A percentile compares a stretch with the other conserved stretches of the same genome.
These are phyloP conservation scores for Rhododendron molle DNA, from an alignment of 148 eudicot genomes.

Conservation along the genomic window DNA sequence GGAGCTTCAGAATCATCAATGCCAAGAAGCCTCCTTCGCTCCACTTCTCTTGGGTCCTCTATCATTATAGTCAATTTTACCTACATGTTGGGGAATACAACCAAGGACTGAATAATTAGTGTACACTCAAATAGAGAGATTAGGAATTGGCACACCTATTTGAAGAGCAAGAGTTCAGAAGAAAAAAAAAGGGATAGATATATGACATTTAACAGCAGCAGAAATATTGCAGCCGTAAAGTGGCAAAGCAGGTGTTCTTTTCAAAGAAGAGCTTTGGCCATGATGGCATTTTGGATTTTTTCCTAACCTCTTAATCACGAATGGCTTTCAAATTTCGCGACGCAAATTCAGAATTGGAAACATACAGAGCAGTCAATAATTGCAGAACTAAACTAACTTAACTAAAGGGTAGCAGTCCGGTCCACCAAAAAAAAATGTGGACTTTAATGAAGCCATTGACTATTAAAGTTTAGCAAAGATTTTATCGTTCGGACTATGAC, in stretches of 20 bases:
- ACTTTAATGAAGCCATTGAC: neutral
- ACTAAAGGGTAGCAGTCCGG: neutral
- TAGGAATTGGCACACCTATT: neutral
- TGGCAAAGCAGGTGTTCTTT: neutral
- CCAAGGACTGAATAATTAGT: neutral
- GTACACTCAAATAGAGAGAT: neutral
- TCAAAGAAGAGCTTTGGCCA: neutral
- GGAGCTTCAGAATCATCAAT: slow-evolving; percentile 89
- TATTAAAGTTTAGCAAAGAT: neutral
- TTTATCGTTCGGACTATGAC: neutral
- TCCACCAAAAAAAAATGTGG: neutral
- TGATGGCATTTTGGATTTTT: neutral
- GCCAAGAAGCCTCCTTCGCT: slow-evolving; percentile 78
- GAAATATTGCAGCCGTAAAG: neutral
- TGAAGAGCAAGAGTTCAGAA: neutral
- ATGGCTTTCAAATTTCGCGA: neutral
- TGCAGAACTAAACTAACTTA: neutral
- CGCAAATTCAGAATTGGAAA: neutral
- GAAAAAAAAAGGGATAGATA: neutral
- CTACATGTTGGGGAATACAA: slow-evolving; percentile 25
- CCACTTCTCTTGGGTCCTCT: slow-evolving; percentile 92
- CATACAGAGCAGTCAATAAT: neutral
- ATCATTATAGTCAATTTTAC: slow-evolving; percentile 84
- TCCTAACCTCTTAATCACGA: neutral
- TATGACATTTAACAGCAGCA: neutral